Evolutionary conservation across 352 stramenopile species (phyloP).

Genomic region (Thalassiosira sp.): DNA sequence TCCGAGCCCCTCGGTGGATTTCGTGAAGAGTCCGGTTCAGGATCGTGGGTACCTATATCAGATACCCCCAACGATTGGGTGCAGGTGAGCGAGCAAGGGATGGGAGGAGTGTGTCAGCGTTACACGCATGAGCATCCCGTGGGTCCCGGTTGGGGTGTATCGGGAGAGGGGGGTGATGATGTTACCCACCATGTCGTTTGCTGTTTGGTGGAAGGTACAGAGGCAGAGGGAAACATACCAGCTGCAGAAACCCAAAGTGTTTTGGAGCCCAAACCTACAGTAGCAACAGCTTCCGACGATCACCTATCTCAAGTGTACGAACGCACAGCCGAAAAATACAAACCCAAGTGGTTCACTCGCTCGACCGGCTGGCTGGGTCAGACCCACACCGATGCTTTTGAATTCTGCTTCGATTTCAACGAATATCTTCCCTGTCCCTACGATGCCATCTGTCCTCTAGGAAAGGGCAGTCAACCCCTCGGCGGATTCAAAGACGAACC

Average conservation of each 20-base stretch:
- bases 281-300: neutral
- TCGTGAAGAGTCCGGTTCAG: neutral
- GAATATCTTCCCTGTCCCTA: constrained; percentile 29
- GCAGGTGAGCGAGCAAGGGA: constrained; percentile 4
- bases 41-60: constrained; percentile 11
- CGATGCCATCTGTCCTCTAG: constrained; percentile 18
- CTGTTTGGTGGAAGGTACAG: constrained; percentile 4
- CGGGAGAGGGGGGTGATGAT: neutral
- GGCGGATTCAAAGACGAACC: constrained; percentile 1
- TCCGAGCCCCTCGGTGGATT: constrained; percentile 5
- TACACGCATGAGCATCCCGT: neutral
- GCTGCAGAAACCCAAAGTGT: too few species aligned
- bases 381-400: neutral
- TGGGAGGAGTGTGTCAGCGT: neutral
- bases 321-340: neutral
- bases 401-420: constrained; percentile 7
- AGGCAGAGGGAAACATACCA: neutral
- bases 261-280: too few species aligned
- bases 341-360: constrained; percentile 28
- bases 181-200: constrained; percentile 6
- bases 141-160: constrained; percentile 1
- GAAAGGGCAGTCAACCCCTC: neutral
- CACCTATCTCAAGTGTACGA: constrained; percentile 9
- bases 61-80: constrained; percentile 19
- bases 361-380: neutral